Evolutionary conservation across 371 early-diverging fungal species (phyloP).

Genomic region (Capillidium rhysosporum): DNA sequence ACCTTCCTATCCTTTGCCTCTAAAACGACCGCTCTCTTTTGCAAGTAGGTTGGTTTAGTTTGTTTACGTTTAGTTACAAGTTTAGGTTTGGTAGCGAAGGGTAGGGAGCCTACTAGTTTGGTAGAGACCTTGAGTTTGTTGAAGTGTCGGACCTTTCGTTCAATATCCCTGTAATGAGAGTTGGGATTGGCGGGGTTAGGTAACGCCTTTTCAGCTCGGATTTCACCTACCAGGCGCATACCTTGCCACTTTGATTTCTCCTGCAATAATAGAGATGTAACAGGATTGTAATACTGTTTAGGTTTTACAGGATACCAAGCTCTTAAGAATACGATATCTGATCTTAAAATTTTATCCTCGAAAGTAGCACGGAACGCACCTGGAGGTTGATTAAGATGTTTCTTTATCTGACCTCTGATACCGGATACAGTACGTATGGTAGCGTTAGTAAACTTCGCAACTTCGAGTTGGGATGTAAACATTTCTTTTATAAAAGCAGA

Average conservation of each 20-base stretch:
- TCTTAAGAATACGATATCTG: constrained; percentile 90
- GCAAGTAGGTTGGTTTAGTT: constrained; percentile 22
- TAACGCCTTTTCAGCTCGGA: constrained; percentile 53
- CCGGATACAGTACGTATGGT: constrained; percentile 91
- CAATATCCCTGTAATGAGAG: constrained; percentile 70
- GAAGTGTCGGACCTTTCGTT: constrained; percentile 64
- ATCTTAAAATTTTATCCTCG: constrained; percentile 93
- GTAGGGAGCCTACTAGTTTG: constrained; percentile 57
- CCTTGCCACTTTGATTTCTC: constrained; percentile 56
- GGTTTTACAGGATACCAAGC: constrained; percentile 94
- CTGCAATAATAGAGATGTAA: constrained; percentile 60
- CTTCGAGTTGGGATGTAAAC: constrained; percentile 97
- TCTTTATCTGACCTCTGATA: constrained; percentile 97
- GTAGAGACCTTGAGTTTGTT: constrained; percentile 70
- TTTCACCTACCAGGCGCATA: constrained; percentile 76
- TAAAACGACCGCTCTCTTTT: constrained; percentile 68
- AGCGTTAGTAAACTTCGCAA: constrained; percentile 97
- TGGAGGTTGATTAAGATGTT: constrained; percentile 57
- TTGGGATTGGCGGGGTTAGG: constrained; percentile 50
- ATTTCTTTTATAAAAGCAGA: constrained; percentile 98
- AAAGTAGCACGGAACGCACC: constrained; percentile 98
- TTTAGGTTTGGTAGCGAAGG: constrained; percentile 85
- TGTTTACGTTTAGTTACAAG: constrained; percentile 20
- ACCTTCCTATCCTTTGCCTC: constrained; percentile 81
- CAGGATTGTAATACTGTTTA: constrained; percentile 87